Evolutionary conservation across 2,329 filamentous ascomycete species (phyloP).

Genomic region (Aspergillus sp.): DNA sequence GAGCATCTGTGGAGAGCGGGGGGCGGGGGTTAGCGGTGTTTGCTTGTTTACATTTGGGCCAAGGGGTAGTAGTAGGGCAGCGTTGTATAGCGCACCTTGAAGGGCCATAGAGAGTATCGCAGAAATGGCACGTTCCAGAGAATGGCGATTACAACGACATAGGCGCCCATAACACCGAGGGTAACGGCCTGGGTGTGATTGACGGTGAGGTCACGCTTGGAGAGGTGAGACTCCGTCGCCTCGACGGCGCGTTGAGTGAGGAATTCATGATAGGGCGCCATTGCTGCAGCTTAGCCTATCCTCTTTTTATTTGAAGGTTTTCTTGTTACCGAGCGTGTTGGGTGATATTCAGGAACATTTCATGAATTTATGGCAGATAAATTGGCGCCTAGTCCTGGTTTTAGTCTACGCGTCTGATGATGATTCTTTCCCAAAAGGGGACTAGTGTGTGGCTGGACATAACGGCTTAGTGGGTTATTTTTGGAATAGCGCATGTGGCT

Average conservation of each 20-base stretch:
- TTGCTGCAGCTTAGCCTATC: slow-evolving; percentile 11
- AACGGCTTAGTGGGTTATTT: slow-evolving; percentile 17
- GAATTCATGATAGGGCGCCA: slow-evolving; percentile 29
- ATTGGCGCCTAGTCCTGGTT: slow-evolving; percentile 9
- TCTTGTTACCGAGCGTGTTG: background rate
- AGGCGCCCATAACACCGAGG: slow-evolving; percentile 68
- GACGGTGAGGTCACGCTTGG: slow-evolving; percentile 57
- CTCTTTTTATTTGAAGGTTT: background rate
- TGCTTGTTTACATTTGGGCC: background rate
- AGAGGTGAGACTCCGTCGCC: slow-evolving; percentile 33
- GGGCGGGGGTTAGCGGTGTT: background rate
- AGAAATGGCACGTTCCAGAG: slow-evolving; percentile 79
- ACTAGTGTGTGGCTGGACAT: slow-evolving; percentile 19
- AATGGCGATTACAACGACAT: slow-evolving; percentile 71
- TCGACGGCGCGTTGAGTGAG: slow-evolving; percentile 23
- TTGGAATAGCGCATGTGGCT: slow-evolving; percentile 16
- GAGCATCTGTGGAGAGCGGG: slow-evolving; percentile 60
- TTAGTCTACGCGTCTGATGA: slow-evolving; percentile 20
- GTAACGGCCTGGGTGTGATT: slow-evolving; percentile 70
- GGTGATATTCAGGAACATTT: background rate
- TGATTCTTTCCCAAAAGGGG: slow-evolving; percentile 15
- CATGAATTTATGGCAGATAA: background rate
- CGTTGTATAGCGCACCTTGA: slow-evolving; percentile 58
- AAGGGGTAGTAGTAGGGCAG: background rate
- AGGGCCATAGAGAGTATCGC: slow-evolving; percentile 74